Evolutionary conservation across 140 eudicot genomes (phyloP).

Genomic region (Erigeron philadelphicus): DNA sequence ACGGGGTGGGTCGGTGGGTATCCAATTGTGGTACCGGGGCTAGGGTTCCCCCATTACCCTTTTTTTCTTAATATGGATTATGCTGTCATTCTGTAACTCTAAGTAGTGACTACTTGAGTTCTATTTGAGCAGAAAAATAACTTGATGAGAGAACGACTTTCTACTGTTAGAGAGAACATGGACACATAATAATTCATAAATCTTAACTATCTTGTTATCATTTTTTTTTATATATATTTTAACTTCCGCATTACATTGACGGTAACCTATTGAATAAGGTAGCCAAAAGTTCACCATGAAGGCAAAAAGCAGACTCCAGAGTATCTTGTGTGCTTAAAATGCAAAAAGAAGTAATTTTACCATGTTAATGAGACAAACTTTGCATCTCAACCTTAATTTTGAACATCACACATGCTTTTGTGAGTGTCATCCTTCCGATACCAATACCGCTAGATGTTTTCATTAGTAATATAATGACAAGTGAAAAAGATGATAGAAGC

Average conservation of each 20-base stretch:
- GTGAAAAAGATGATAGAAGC: conserved; percentile 10
- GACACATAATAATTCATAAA: neutral
- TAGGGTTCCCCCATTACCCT: no score
- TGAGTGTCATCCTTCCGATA: conserved; percentile 1
- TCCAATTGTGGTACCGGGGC: no score
- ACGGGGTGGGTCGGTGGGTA: no score
- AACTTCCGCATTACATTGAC: neutral
- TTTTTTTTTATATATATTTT: neutral
- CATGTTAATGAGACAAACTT: neutral
- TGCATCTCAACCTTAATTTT: neutral
- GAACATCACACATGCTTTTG: conserved; percentile 9
- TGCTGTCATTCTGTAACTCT: neutral
- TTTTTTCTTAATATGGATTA: neutral
- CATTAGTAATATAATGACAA: conserved; percentile 16
- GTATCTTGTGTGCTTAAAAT: neutral
- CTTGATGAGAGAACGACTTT: neutral
- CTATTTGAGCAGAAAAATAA: neutral
- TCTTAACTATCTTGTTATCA: neutral
- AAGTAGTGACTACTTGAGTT: neutral
- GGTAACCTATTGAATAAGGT: neutral
- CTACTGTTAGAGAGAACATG: neutral
- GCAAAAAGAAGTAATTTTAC: neutral
- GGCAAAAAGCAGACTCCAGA: no score
- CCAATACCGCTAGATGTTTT: neutral
- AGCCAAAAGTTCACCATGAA: no score